These are phyloP conservation scores for Verticillium isaacii DNA, from an alignment of 2,329 filamentous ascomycete genomes.

Conservation along the genomic window DNA sequence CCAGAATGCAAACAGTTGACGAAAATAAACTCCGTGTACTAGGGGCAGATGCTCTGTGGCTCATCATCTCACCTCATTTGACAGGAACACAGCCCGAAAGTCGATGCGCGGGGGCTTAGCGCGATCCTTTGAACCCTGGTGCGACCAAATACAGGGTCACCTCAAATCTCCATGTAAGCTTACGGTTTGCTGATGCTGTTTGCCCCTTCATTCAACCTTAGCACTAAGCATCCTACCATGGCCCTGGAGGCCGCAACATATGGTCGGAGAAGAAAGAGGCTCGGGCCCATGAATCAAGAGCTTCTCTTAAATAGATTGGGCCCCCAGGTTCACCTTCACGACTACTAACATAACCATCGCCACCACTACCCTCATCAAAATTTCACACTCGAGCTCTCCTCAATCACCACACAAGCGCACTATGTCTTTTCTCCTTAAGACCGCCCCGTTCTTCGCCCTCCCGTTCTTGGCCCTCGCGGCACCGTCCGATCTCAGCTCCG, in stretches of 20 bases:
- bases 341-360: no score
- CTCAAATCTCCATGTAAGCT: not conserved
- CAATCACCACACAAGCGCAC: no score
- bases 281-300: no score
- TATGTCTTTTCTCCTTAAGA: not conserved
- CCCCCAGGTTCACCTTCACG: no score
- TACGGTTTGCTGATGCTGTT: not conserved
- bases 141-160: not conserved
- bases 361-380: not conserved
- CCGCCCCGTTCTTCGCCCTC: not conserved
- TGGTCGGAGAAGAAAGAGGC: not conserved
- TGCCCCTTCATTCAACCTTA: not conserved
- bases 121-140: not conserved
- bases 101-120: not conserved
- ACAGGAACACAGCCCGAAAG: not conserved
- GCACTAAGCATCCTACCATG: not conserved
- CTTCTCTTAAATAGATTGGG: not conserved
- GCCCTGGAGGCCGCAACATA: not conserved
- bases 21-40: not conserved
- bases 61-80: not conserved
- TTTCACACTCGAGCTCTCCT: not conserved
- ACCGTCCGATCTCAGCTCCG: not conserved
- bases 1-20: not conserved
- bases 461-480: not conserved
- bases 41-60: not conserved